phyloP scores from a whole-genome alignment of 495 filamentous ascomycete species.

The Trichoderma orchidacearum region DNA sequence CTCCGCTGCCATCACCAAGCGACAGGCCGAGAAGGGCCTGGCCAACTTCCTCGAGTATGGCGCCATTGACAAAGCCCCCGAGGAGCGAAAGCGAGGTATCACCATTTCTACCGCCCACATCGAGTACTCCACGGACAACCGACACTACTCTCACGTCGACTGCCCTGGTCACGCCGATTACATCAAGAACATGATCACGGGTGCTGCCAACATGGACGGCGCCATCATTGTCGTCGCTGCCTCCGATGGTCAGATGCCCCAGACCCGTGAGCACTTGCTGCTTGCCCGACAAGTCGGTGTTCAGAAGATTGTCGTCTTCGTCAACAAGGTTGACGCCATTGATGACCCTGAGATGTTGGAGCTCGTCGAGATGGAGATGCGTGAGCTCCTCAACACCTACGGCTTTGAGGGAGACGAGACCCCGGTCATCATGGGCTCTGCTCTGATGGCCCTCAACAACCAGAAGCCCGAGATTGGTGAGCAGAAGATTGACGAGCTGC shows the following conservation, averaged over 20 bases:
- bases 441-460: conserved; percentile 85
- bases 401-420: conserved; percentile 97
- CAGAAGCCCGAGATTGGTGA: conserved; percentile 77
- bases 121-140: conserved; percentile 81
- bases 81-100: conserved; percentile 99
- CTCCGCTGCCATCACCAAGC: conserved; percentile 95
- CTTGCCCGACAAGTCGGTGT: conserved; percentile 97
- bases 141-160: conserved; percentile 99
- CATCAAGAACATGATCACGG: conserved; percentile 99
- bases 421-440: conserved; percentile 90
- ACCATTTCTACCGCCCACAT: conserved; percentile 97
- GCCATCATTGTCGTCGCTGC: conserved; percentile 98
- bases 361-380: conserved; percentile 99
- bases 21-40: conserved; percentile 83
- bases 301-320: conserved; percentile 94
- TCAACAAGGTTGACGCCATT: conserved; percentile 96
- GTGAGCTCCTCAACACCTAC: conserved; percentile 81
- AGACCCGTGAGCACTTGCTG: conserved; percentile 95
- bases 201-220: conserved; percentile 94
- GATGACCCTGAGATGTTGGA: conserved; percentile 99
- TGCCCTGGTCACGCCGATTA: conserved; percentile 99
- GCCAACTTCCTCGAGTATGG: conserved; percentile 93
- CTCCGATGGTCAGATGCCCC: conserved; percentile 98
- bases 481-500: conserved; percentile 72
- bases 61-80: conserved; percentile 95